These are phyloP conservation scores for Tetracladium marchalianum DNA, from an alignment of 495 filamentous ascomycete genomes.

Conservation along the genomic window DNA sequence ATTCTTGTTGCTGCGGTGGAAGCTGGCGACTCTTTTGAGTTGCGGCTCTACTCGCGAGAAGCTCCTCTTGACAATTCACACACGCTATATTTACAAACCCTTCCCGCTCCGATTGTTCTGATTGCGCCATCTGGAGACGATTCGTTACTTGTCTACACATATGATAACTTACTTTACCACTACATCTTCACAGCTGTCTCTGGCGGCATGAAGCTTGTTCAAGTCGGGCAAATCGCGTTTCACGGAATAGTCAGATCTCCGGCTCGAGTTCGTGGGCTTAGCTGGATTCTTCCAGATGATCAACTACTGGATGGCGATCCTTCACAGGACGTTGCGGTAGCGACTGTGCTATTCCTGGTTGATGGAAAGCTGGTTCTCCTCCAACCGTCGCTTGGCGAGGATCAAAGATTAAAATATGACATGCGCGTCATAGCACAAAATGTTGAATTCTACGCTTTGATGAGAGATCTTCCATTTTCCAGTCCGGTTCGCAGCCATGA, in stretches of 20 bases:
- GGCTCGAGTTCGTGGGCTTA: conserved; percentile 81
- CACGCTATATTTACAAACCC: conserved; percentile 61
- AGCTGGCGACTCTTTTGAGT: conserved; percentile 68
- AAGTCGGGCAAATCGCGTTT: conserved; percentile 93
- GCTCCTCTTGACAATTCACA: conserved; percentile 61
- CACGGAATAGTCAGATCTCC: conserved; percentile 94
- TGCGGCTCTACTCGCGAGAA: conserved; percentile 89
- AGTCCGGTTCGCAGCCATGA: not conserved
- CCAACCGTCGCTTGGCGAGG: conserved; percentile 68
- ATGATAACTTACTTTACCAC: conserved; percentile 92
- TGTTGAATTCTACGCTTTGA: conserved; percentile 87
- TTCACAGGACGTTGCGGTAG: conserved; percentile 89
- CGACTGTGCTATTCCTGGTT: conserved; percentile 87
- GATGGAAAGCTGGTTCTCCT: conserved; percentile 93
- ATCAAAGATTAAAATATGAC: conserved; percentile 84
- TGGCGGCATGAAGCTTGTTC: conserved; percentile 63
- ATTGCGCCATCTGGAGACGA: conserved; percentile 85
- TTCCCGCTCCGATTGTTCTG: conserved; percentile 76
- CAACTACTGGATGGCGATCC: conserved; percentile 89
- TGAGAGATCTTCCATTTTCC: conserved; percentile 67
- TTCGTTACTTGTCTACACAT: conserved; percentile 90
- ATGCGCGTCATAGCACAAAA: conserved; percentile 95
- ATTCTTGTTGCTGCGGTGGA: conserved; percentile 92
- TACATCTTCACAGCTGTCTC: conserved; percentile 71
- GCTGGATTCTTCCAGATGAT: conserved; percentile 90